phyloP scores from a whole-genome alignment of 208 protist genomes.

The Phytomonas francai region DNA sequence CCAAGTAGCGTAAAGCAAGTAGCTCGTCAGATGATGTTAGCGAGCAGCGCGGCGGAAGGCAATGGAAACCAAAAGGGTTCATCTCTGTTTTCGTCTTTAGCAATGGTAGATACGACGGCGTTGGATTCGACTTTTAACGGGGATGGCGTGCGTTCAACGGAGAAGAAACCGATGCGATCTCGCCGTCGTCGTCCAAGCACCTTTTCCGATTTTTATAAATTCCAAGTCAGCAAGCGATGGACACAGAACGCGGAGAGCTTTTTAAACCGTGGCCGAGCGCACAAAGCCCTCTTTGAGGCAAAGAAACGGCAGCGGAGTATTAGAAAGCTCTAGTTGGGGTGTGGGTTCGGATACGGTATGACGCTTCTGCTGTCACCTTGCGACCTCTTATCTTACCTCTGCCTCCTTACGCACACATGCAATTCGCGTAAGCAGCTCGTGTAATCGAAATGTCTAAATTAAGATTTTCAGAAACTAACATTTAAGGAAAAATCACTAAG shows the following conservation, averaged over 20 bases:
- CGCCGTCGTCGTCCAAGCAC: conserved; percentile 30
- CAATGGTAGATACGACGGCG: conserved; percentile 29
- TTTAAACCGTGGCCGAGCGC: conserved; percentile 53
- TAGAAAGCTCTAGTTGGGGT: conserved; percentile 49
- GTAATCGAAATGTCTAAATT: too few species aligned
- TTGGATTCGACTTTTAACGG: conserved; percentile 68
- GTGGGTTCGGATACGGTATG: background rate
- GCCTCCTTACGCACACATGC: background rate
- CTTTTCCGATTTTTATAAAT: conserved; percentile 83
- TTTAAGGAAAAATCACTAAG: too few species aligned
- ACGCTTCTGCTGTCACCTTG: too few species aligned
- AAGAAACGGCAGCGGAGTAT: conserved; percentile 82
- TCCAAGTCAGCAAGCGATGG: conserved; percentile 83
- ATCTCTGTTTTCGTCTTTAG: background rate
- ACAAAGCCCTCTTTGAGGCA: conserved; percentile 77
- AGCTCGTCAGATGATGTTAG: conserved; percentile 51
- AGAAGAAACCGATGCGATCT: conserved; percentile 60
- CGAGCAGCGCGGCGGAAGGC: conserved; percentile 19
- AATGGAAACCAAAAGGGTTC: conserved; percentile 11
- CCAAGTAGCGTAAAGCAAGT: conserved; percentile 67
- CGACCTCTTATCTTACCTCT: background rate
- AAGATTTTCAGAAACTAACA: too few species aligned
- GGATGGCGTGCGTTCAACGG: conserved; percentile 33
- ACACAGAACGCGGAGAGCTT: conserved; percentile 85
- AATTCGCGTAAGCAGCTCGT: too few species aligned